Conservation (phyloP, 257 asterid species). For the Jasminum sambac region DNA sequence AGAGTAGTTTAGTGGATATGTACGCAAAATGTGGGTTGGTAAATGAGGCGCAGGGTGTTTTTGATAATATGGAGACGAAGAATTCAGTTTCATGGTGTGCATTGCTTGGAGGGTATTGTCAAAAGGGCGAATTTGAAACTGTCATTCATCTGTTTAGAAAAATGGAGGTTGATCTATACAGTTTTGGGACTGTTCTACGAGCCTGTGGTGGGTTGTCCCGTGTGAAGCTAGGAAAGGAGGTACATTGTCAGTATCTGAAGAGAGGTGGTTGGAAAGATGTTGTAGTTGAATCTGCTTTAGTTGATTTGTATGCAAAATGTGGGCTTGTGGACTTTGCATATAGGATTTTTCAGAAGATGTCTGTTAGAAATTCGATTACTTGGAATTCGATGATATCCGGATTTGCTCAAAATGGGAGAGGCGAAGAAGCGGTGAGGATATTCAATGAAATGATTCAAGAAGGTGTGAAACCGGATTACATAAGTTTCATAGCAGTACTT, state of each 20-base stretch:
- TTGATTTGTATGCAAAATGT: conserved; percentile 87
- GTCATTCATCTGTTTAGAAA: conserved; percentile 59
- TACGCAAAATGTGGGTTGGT: conserved; percentile 69
- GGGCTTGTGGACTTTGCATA: conserved; percentile 68
- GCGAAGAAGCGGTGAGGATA: conserved; percentile 56
- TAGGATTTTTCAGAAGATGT: conserved; percentile 61
- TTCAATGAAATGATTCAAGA: conserved; percentile 60
- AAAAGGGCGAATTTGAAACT: conserved; percentile 51
- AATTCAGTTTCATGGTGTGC: conserved; percentile 88
- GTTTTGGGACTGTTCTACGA: conserved; percentile 73
- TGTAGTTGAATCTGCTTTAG: conserved; percentile 87
- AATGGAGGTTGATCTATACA: conserved; percentile 65
- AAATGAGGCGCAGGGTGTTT: conserved; percentile 56
- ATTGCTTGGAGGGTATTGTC: conserved; percentile 81
- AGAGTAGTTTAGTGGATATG: conserved; percentile 76
- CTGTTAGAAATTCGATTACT: conserved; percentile 60
- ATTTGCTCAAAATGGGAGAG: conserved; percentile 88
- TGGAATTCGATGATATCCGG: conserved; percentile 97
- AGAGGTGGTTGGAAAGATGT: conserved; percentile 80
- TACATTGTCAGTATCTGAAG: conserved; percentile 87
- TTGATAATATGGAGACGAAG: conserved; percentile 63
- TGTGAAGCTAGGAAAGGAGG: conserved; percentile 70
- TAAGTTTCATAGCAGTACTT: conserved; percentile 70
- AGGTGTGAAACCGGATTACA: conserved; percentile 57
- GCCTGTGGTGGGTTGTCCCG: conserved; percentile 88